Percentiles rank a stretch among this genome's conserved stretches.
Conservation (phyloP, 129 eudicot genomes). For the Tagetes erecta region DNA sequence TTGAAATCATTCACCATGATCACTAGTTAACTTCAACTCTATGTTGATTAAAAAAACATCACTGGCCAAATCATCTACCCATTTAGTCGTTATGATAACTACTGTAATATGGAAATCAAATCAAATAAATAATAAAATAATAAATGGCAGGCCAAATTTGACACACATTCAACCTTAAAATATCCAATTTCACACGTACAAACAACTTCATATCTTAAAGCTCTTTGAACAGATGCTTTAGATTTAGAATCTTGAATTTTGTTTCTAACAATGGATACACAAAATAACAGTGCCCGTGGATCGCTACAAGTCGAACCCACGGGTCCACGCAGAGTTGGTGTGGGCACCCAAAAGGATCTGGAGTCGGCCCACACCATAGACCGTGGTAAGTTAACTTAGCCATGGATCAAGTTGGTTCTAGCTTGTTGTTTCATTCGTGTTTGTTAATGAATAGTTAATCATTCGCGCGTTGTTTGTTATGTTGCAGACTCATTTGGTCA, state of each 20-base stretch:
- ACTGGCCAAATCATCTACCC: conserved; percentile 10
- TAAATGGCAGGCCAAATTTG: conserved; percentile 23
- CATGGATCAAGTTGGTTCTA: neutral
- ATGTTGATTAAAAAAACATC: conserved; percentile 12
- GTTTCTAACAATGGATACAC: conserved; percentile 25
- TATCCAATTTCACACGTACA: conserved; percentile 16
- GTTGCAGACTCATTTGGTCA: conserved; percentile 58
- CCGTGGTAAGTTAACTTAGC: conserved; percentile 41
- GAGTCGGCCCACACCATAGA: conserved; percentile 51
- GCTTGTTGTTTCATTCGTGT: neutral
- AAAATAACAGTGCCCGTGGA: conserved; percentile 11
- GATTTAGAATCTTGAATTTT: neutral
- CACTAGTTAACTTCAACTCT: neutral
- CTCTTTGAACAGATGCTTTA: too few species aligned
- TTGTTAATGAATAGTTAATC: neutral
- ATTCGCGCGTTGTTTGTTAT: neutral
- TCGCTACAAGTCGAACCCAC: conserved; percentile 30
- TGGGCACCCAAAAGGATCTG: conserved; percentile 27
- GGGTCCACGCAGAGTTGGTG: conserved; percentile 21
- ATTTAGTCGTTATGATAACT: neutral
- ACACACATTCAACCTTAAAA: conserved; percentile 8
- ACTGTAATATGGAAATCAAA: neutral
- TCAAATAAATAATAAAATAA: neutral
- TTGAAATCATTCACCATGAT: neutral
- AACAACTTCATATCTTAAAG: conserved; percentile 2